A percentile compares a stretch with the other conserved stretches of the same genome.
phyloP scores from a whole-genome alignment of 352 stramenopile species.

The Lagenidium giganteum region DNA sequence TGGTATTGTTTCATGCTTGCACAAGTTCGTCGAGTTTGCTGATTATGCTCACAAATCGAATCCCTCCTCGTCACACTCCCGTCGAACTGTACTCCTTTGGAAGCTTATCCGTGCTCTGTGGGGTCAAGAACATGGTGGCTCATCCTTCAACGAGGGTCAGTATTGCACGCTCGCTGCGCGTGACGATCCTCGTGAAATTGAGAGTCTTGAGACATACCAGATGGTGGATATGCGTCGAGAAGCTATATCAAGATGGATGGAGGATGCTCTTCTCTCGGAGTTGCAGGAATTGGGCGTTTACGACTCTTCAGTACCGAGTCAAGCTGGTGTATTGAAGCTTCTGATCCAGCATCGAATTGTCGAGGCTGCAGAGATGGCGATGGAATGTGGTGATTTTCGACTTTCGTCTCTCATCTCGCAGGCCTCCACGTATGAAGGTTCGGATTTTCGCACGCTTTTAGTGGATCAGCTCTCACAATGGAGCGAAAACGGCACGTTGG shows the following conservation, averaged over 20 bases:
- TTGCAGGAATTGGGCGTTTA: no score
- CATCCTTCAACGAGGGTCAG: constrained; percentile 6
- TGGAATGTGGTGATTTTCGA: constrained; percentile 27
- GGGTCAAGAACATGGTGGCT: constrained; percentile 60
- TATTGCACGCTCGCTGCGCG: constrained; percentile 44
- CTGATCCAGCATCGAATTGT: constrained; percentile 30
- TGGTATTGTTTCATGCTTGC: constrained; percentile 45
- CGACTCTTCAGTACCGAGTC: no score
- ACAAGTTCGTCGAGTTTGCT: constrained; percentile 51
- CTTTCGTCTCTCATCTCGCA: constrained; percentile 34
- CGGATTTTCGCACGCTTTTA: constrained; percentile 23
- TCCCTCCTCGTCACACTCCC: constrained; percentile 12
- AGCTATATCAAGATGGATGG: constrained; percentile 75
- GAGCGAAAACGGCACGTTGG: constrained; percentile 16
- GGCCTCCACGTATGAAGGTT: constrained; percentile 22
- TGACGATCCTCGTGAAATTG: constrained; percentile 52
- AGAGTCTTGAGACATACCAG: constrained; percentile 63
- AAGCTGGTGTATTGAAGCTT: constrained; percentile 18
- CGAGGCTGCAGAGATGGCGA: constrained; percentile 24
- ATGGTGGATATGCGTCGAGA: constrained; percentile 65
- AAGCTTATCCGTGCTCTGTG: constrained; percentile 69
- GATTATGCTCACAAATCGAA: constrained; percentile 19
- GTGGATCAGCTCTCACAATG: constrained; percentile 25
- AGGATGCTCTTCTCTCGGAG: constrained; percentile 29
- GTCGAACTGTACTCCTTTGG: constrained; percentile 39